Evolutionary conservation across 176 grass and related monocot genomes (phyloP).

Genomic region (Phyllostachys edulis): DNA sequence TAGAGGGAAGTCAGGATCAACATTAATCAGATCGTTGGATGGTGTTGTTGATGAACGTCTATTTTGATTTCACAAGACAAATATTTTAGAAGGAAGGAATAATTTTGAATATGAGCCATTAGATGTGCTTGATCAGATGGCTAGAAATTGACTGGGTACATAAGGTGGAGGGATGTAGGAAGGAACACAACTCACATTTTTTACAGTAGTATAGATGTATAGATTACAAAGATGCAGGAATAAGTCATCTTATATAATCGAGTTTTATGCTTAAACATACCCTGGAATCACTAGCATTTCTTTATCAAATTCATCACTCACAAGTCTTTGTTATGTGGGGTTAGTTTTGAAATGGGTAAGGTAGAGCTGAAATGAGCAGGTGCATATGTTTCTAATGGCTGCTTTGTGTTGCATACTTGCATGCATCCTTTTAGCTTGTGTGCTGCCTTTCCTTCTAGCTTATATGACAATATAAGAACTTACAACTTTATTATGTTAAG

Average conservation of each 20-base stretch:
- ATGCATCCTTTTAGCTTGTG: too few species aligned
- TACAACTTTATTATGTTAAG: too few species aligned
- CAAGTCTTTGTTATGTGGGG: too few species aligned
- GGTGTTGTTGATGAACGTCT: background rate
- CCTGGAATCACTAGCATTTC: too few species aligned
- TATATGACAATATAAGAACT: too few species aligned
- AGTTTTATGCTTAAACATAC: too few species aligned
- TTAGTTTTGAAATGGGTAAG: too few species aligned
- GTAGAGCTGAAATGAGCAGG: too few species aligned
- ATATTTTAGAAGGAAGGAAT: conserved; percentile 10
- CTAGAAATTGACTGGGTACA: background rate
- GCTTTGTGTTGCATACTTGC: too few species aligned
- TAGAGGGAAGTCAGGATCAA: background rate
- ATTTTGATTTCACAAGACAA: background rate
- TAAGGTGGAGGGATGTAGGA: background rate
- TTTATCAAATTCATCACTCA: too few species aligned
- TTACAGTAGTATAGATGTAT: background rate
- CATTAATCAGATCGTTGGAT: conserved; percentile 5
- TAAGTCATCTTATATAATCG: conserved; percentile 14
- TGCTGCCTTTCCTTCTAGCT: too few species aligned
- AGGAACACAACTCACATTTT: background rate
- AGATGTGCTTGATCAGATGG: conserved; percentile 8
- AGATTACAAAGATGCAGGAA: conserved; percentile 13
- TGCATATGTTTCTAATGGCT: too few species aligned
- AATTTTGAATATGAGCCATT: background rate